Evolutionary conservation across 1,139 yeast species (phyloP).

Genomic region (Taphrina sp.): DNA sequence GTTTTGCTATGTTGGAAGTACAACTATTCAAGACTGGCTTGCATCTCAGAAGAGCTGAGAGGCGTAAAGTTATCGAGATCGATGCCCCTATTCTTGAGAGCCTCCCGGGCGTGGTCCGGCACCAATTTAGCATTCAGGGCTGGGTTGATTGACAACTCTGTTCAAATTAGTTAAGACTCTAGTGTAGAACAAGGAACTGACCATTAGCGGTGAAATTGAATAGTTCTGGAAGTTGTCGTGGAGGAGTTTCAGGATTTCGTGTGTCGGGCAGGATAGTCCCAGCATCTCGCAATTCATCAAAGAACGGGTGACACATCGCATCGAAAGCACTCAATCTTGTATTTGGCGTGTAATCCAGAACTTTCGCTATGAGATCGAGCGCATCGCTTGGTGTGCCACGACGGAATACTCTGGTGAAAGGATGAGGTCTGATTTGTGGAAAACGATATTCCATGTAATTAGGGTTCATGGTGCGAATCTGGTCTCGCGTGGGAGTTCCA

Average conservation of each 20-base stretch:
- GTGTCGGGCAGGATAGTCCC: slow-evolving; percentile 56
- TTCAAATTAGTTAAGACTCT: not conserved
- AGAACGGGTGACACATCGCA: slow-evolving; percentile 68
- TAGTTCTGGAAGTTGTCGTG: slow-evolving; percentile 47
- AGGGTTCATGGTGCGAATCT: slow-evolving; percentile 92
- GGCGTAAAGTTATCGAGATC: slow-evolving; percentile 46
- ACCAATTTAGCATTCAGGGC: slow-evolving; percentile 46
- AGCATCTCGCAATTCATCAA: slow-evolving; percentile 67
- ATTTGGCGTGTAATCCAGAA: slow-evolving; percentile 74
- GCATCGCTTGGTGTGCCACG: slow-evolving; percentile 57
- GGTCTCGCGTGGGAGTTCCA: slow-evolving; percentile 93
- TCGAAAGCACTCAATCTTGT: slow-evolving; percentile 68
- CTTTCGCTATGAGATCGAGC: slow-evolving; percentile 57
- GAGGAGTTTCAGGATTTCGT: slow-evolving; percentile 44
- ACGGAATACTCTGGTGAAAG: slow-evolving; percentile 77
- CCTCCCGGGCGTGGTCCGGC: slow-evolving; percentile 47
- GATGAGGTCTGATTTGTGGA: slow-evolving; percentile 94
- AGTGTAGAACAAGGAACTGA: not conserved
- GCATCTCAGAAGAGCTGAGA: slow-evolving; percentile 41
- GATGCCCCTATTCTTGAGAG: slow-evolving; percentile 42
- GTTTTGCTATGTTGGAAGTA: too few relatives aligned
- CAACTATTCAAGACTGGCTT: slow-evolving; percentile 31
- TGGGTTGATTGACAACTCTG: slow-evolving; percentile 48
- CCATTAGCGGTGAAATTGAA: slow-evolving; percentile 46
- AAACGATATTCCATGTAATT: slow-evolving; percentile 96